These are phyloP conservation scores for Globisporangium perplexum DNA, from an alignment of 352 stramenopile genomes.

Conservation along the genomic window DNA sequence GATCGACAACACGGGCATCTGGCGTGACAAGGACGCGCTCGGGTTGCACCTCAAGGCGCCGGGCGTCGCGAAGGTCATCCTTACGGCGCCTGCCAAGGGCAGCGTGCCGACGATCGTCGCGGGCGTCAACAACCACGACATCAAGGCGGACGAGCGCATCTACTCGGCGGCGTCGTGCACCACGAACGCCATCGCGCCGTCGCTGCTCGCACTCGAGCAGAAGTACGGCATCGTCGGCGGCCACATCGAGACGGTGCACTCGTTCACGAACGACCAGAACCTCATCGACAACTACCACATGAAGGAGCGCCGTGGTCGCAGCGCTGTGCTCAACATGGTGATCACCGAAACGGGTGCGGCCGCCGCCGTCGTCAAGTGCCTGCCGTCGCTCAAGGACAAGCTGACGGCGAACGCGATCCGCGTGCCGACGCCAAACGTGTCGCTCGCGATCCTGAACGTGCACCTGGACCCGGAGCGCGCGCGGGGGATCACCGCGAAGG, in stretches of 20 bases:
- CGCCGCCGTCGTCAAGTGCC: conserved; percentile 80
- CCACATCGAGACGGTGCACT: conserved; percentile 88
- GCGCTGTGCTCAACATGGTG: conserved; percentile 87
- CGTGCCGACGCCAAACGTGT: conserved; percentile 98
- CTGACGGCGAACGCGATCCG: conserved; percentile 98
- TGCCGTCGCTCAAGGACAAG: conserved; percentile 95
- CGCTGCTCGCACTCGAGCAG: conserved; percentile 66
- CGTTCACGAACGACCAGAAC: conserved; percentile 90
- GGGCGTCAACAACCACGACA: conserved; percentile 72
- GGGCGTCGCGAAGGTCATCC: conserved; percentile 74
- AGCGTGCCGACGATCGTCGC: conserved; percentile 72
- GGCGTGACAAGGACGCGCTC: conserved; percentile 61
- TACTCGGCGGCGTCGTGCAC: conserved; percentile 82
- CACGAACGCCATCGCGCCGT: conserved; percentile 81
- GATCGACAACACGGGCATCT: conserved; percentile 88
- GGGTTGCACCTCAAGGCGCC: conserved; percentile 70
- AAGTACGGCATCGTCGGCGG: conserved; percentile 79
- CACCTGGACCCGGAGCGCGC: conserved; percentile 81
- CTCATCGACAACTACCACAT: conserved; percentile 87
- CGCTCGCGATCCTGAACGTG: conserved; percentile 96
- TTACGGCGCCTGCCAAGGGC: conserved; percentile 74
- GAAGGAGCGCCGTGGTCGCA: conserved; percentile 83
- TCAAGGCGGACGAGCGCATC: conserved; percentile 50
- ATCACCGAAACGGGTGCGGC: conserved; percentile 85
- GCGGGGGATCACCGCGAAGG: conserved; percentile 51